Conservation (phyloP, 2,329 filamentous ascomycete genomes). For the Daldinia sp. region DNA sequence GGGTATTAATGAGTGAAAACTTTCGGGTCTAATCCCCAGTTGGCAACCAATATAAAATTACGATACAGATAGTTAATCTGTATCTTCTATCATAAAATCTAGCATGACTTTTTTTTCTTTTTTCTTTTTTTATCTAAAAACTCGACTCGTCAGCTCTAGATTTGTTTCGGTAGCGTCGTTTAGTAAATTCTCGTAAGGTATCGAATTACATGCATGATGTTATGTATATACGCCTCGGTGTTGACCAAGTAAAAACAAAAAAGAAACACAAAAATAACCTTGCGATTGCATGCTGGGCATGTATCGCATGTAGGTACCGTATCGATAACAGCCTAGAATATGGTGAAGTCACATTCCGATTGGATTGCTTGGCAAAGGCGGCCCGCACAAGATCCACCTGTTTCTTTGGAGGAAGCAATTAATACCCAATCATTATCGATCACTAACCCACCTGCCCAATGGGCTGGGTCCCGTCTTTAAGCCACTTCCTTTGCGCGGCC, state of each 20-base stretch:
- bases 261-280: background rate
- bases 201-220: slow-evolving; percentile 9
- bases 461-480: slow-evolving; percentile 15
- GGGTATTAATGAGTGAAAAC: background rate
- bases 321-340: slow-evolving; percentile 21
- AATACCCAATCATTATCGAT: slow-evolving; percentile 32
- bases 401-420: slow-evolving; percentile 17
- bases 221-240: slow-evolving; percentile 5
- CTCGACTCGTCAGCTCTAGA: background rate
- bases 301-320: background rate
- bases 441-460: slow-evolving; percentile 34
- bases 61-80: background rate
- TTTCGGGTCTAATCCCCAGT: background rate
- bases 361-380: slow-evolving; percentile 16
- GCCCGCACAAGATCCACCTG: slow-evolving; percentile 17
- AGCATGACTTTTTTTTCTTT: background rate
- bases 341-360: slow-evolving; percentile 26
- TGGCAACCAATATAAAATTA: background rate
- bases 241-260: background rate
- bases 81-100: background rate
- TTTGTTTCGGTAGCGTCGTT: slow-evolving; percentile 6
- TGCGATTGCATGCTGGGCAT: background rate
- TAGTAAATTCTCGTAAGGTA: slow-evolving; percentile 22
- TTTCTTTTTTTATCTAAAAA: background rate
- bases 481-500: slow-evolving; percentile 21